These are phyloP conservation scores for Albatrellus sp. DNA, from an alignment of 1,284 basidiomycete genomes.

Conservation along the genomic window DNA sequence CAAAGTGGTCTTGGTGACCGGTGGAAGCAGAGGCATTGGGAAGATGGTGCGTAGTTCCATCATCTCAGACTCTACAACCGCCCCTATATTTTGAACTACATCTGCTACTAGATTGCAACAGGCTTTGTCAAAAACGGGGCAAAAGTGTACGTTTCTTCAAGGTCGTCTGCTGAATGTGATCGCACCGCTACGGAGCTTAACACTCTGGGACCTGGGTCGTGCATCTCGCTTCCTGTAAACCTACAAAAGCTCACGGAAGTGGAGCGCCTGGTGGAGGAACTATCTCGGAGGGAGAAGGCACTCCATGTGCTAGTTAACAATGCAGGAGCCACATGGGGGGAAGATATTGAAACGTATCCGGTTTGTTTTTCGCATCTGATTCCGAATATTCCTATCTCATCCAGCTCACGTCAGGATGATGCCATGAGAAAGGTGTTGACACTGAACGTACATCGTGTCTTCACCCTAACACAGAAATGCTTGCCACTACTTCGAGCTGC, in stretches of 20 bases:
- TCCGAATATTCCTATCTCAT: conserved; percentile 6
- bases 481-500: conserved; percentile 47
- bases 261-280: conserved; percentile 37
- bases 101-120: conserved; percentile 40
- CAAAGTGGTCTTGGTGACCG: conserved; percentile 57
- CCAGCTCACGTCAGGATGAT: conserved; percentile 28
- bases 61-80: too few relatives aligned
- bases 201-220: conserved; percentile 40
- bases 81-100: neutral
- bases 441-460: conserved; percentile 59
- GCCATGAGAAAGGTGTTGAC: conserved; percentile 51
- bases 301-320: conserved; percentile 61
- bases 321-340: conserved; percentile 56
- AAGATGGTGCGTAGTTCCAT: conserved; percentile 40
- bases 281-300: conserved; percentile 36
- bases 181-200: conserved; percentile 45
- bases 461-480: conserved; percentile 57
- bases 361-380: conserved; percentile 17
- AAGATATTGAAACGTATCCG: conserved; percentile 41
- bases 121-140: conserved; percentile 42
- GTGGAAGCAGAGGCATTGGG: conserved; percentile 61
- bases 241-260: conserved; percentile 48
- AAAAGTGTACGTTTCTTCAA: conserved; percentile 60
- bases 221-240: conserved; percentile 48
- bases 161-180: conserved; percentile 44